A percentile compares a stretch with the other conserved stretches of the same genome.
phyloP scores from a whole-genome alignment of 768 basidiomycete species.

The Baorangia bicolor region DNA sequence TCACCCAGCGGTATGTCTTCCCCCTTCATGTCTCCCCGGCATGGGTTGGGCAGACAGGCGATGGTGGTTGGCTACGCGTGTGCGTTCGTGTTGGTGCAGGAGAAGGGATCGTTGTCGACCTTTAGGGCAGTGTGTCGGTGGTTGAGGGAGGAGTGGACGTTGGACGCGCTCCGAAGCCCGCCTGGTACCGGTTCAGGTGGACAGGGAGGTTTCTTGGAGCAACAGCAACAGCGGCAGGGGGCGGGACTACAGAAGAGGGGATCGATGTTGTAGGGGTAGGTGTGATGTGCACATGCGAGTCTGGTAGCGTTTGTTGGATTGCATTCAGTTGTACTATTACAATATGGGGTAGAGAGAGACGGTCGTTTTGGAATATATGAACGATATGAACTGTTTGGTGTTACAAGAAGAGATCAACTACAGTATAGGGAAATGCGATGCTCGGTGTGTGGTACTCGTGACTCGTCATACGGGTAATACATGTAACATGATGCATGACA shows the following conservation, averaged over 20 bases:
- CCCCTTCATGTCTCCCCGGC: slow-evolving; percentile 26
- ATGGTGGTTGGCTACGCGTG: slow-evolving; percentile 45
- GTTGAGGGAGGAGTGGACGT: slow-evolving; percentile 66
- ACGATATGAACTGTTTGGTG: background rate
- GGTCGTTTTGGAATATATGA: background rate
- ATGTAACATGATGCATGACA: too few relatives aligned
- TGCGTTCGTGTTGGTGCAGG: slow-evolving; percentile 75
- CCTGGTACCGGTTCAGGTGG: slow-evolving; percentile 25
- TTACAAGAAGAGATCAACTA: background rate
- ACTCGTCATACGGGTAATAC: background rate
- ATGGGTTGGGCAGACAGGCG: slow-evolving; percentile 27
- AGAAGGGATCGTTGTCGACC: slow-evolving; percentile 88
- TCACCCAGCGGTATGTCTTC: slow-evolving; percentile 24
- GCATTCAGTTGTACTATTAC: background rate
- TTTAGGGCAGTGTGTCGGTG: slow-evolving; percentile 77
- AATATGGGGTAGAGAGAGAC: background rate
- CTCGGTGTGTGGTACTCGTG: background rate
- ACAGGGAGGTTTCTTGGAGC: slow-evolving; percentile 42
- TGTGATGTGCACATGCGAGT: background rate
- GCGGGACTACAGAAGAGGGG: slow-evolving; percentile 26
- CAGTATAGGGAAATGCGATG: background rate
- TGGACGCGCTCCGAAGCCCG: slow-evolving; percentile 36
- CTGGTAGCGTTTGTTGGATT: slow-evolving; percentile 6
- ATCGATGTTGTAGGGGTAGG: slow-evolving; percentile 20
- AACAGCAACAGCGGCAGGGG: slow-evolving; percentile 10